phyloP scores from a whole-genome alignment of 768 basidiomycete genomes.

The Gymnopilus dilepis region DNA sequence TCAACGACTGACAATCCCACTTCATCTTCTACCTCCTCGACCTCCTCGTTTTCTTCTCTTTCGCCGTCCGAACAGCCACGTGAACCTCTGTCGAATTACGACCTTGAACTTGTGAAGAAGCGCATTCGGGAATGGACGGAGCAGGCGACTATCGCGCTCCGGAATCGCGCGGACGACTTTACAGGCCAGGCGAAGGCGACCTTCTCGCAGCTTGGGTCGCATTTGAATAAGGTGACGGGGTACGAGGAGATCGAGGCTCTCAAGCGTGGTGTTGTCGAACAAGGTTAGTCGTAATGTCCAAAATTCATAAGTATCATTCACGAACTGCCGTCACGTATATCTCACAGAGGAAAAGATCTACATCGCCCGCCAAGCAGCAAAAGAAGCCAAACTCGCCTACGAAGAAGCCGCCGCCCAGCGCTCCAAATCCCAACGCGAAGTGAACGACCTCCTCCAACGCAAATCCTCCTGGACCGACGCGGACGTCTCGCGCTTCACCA shows the following conservation, averaged over 20 bases:
- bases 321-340: no score
- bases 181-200: conserved; percentile 59
- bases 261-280: conserved; percentile 76
- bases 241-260: conserved; percentile 89
- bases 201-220: conserved; percentile 75
- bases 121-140: conserved; percentile 58
- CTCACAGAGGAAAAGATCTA: conserved; percentile 74
- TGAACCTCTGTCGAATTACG: conserved; percentile 28
- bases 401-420: conserved; percentile 81
- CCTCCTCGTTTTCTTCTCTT: background rate
- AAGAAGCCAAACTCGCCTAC: conserved; percentile 74
- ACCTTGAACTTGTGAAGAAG: conserved; percentile 44
- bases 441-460: conserved; percentile 93
- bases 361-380: conserved; percentile 66
- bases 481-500: conserved; percentile 88
- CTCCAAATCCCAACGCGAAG: conserved; percentile 89
- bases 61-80: conserved; percentile 12
- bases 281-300: conserved; percentile 61
- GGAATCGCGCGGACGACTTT: conserved; percentile 61
- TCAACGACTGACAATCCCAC: no score
- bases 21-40: no score
- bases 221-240: conserved; percentile 88
- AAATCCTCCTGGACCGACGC: conserved; percentile 92
- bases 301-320: no score
- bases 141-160: conserved; percentile 48